A percentile compares a stretch with the other conserved stretches of the same genome.
Evolutionary conservation across 106 monocot species (phyloP).

Genomic region (Ottelia alismoides): DNA sequence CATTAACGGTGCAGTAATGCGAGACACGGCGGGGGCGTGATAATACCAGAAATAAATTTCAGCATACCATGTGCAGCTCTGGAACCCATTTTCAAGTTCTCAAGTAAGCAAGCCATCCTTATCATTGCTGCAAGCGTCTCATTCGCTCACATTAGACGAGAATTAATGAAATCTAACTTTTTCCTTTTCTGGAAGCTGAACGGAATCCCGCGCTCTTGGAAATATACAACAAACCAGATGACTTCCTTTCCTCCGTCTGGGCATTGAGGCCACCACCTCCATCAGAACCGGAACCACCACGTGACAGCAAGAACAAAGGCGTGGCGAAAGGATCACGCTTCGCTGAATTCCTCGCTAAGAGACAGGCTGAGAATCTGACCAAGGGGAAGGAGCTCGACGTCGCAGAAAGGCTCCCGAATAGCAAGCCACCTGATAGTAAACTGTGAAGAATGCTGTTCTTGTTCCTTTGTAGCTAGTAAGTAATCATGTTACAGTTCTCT

Average conservation of each 20-base stretch:
- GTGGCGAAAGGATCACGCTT: slow-evolving; percentile 58
- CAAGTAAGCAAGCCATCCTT: slow-evolving; percentile 28
- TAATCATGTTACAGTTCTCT: too few species aligned
- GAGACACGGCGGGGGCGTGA: slow-evolving; percentile 70
- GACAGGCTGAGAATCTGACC: slow-evolving; percentile 8
- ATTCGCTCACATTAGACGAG: too few species aligned
- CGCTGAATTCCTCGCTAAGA: slow-evolving; percentile 56
- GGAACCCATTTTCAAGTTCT: slow-evolving; percentile 56
- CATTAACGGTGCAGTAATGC: too few species aligned
- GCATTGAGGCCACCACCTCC: slow-evolving; percentile 44
- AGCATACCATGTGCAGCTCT: slow-evolving; percentile 80
- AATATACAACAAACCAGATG: slow-evolving; percentile 47
- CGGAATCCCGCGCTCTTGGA: slow-evolving; percentile 28
- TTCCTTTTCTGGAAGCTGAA: slow-evolving; percentile 32
- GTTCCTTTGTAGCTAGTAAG: too few species aligned
- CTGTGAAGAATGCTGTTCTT: slow-evolving; percentile 2
- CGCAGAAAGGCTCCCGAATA: slow-evolving; percentile 1
- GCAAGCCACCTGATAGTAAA: not conserved
- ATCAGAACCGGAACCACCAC: slow-evolving; percentile 1
- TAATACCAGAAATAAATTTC: slow-evolving; percentile 87
- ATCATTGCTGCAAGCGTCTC: too few species aligned
- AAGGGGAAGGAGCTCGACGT: not conserved
- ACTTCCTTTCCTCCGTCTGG: slow-evolving; percentile 66
- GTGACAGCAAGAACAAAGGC: slow-evolving; percentile 26
- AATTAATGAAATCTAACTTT: too few species aligned